Conservation (phyloP, 371 early-diverging fungal species). For the Actinomortierella ambigua region DNA sequence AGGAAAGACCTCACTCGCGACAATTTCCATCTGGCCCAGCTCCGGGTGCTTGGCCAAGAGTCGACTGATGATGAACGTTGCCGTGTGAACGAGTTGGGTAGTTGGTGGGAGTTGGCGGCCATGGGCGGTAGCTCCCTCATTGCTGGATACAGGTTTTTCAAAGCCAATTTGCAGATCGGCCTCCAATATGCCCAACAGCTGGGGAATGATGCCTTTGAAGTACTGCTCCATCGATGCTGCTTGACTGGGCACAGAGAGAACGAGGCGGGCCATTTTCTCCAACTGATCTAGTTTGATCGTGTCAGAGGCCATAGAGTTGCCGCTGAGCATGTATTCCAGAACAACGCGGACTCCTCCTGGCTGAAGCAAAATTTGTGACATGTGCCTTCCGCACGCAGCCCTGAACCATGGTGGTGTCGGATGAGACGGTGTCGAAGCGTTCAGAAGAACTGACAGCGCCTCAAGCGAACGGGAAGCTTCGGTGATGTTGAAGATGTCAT, state of each 20-base stretch:
- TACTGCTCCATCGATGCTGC: conserved; percentile 65
- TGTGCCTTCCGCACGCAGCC: conserved; percentile 65
- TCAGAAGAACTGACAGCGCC: conserved; percentile 63
- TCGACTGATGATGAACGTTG: conserved; percentile 61
- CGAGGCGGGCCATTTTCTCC: conserved; percentile 65
- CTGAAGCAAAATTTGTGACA: conserved; percentile 64
- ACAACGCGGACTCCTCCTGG: conserved; percentile 67
- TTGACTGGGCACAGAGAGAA: conserved; percentile 70
- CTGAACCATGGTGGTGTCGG: conserved; percentile 68
- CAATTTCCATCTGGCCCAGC: conserved; percentile 56
- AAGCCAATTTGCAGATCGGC: conserved; percentile 10
- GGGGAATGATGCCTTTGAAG: conserved; percentile 63
- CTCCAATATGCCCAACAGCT: conserved; percentile 48
- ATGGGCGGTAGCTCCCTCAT: background rate
- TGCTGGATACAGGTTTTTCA: conserved; percentile 1
- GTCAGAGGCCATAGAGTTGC: conserved; percentile 26
- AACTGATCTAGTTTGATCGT: conserved; percentile 61
- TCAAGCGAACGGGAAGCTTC: conserved; percentile 65
- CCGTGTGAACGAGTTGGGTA: conserved; percentile 47
- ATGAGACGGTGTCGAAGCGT: conserved; percentile 56
- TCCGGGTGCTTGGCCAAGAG: conserved; percentile 56
- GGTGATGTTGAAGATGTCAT: conserved; percentile 49
- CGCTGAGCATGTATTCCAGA: conserved; percentile 67
- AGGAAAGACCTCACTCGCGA: conserved; percentile 54
- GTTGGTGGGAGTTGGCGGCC: conserved; percentile 11